A percentile compares a stretch with the other conserved stretches of the same genome.
Evolutionary conservation across 148 eudicot genomes (phyloP).

Genomic region (Silene conica): DNA sequence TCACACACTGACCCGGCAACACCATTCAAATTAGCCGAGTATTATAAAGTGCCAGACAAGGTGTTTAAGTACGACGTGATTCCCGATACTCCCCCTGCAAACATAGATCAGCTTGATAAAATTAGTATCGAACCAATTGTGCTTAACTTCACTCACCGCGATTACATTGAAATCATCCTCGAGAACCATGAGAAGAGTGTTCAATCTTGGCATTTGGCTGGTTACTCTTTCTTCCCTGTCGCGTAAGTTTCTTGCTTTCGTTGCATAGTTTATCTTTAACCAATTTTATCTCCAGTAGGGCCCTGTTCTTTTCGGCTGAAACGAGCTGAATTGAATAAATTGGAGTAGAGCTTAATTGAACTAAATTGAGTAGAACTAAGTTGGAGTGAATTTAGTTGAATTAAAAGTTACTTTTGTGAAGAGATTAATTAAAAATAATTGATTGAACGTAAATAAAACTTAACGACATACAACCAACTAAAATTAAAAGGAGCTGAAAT

Average conservation of each 20-base stretch:
- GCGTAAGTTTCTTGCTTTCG: slow-evolving; percentile 23
- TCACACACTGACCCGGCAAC: slow-evolving; percentile 44
- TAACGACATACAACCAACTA: no score
- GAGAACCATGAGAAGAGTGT: slow-evolving; percentile 53
- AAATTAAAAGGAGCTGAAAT: no score
- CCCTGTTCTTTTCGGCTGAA: no score
- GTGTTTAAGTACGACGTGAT: slow-evolving; percentile 45
- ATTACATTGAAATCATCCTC: slow-evolving; percentile 46
- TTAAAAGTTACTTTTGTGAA: no score
- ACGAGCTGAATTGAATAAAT: no score
- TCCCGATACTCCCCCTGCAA: slow-evolving; percentile 30
- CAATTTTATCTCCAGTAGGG: no score
- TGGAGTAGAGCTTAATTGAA: no score
- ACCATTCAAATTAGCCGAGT: slow-evolving; percentile 47
- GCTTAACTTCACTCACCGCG: slow-evolving; percentile 40
- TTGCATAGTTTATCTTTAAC: no score
- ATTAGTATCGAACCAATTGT: slow-evolving; percentile 36
- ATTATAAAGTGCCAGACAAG: slow-evolving; percentile 29
- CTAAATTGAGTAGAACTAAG: no score
- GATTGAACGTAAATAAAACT: no score
- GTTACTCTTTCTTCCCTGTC: slow-evolving; percentile 57
- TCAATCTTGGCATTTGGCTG: slow-evolving; percentile 45
- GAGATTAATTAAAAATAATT: no score
- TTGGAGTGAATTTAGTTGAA: no score
- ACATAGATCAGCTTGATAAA: slow-evolving; percentile 26